phyloP scores from a whole-genome alignment of 495 filamentous ascomycete genomes.

The Trichoderma virens region DNA sequence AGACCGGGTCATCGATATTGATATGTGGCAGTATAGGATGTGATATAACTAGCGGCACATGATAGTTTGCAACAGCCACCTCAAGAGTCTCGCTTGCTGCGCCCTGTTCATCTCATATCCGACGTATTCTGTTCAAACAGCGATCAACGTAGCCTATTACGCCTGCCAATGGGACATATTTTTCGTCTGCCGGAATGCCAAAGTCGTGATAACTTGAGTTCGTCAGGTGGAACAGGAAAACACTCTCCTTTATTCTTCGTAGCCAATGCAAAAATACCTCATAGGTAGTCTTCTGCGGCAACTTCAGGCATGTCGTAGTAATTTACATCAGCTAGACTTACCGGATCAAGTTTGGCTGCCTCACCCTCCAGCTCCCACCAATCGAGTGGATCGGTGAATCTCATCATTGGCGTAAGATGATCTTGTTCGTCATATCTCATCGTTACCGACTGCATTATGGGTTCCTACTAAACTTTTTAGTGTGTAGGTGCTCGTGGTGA shows the following conservation, averaged over 20 bases:
- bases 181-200: slow-evolving; percentile 21
- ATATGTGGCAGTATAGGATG: slow-evolving; percentile 38
- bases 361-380: slow-evolving; percentile 25
- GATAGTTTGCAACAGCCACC: slow-evolving; percentile 41
- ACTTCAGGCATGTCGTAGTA: slow-evolving; percentile 44
- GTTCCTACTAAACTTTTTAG: slow-evolving; percentile 39
- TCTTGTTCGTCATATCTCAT: slow-evolving; percentile 37
- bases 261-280: slow-evolving; percentile 33
- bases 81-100: slow-evolving; percentile 42
- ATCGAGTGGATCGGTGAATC: slow-evolving; percentile 30
- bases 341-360: slow-evolving; percentile 24
- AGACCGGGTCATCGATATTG: slow-evolving; percentile 35
- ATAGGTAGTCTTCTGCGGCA: slow-evolving; percentile 33
- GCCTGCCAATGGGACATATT: slow-evolving; percentile 14
- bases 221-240: slow-evolving; percentile 41
- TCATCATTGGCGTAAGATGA: slow-evolving; percentile 30
- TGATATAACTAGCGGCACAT: slow-evolving; percentile 41
- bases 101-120: slow-evolving; percentile 38
- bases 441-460: slow-evolving; percentile 39
- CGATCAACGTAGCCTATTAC: slow-evolving; percentile 36
- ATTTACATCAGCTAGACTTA: slow-evolving; percentile 28
- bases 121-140: slow-evolving; percentile 36
- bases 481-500: slow-evolving; percentile 38
- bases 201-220: slow-evolving; percentile 41
- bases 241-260: slow-evolving; percentile 32